Evolutionary conservation across 2,329 filamentous ascomycete genomes (phyloP), one percentile per base, ranked within the genome.

Genomic region (Cladosporium sphaerospermum): DNA sequence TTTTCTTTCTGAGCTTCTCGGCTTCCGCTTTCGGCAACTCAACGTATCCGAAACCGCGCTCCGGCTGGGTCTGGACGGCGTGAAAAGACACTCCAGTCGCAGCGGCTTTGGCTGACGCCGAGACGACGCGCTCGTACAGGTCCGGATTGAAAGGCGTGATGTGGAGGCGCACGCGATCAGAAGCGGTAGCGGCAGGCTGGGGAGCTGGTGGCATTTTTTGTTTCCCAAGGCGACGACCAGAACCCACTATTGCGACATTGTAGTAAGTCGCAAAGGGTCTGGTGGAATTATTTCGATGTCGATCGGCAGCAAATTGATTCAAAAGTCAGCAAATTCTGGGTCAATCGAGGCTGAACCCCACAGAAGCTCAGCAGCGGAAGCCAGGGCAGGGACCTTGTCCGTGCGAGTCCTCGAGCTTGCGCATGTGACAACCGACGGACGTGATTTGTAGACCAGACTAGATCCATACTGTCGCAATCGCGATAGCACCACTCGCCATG

Each of bases 21-120:
- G 92, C 93, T 59, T 95, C 90, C 71, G 82, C 81, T 3, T 69
- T 72, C 0, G 91, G 91, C 36, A 99, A 73, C 44, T 95, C 90
- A 55, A 97, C 77, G 72, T 88, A 99, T 53, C 92, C 93, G 82
- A 89, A 99, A 50, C 82, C 85, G 67, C 83, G 86, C 60, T 99
- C 93, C 11, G 92, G 92, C 58, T 95, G 96, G 0, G 91, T 91
- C 65, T 89, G 81, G 60, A 96, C 73, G 4, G 77, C 76, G 71
- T 97, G 92, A 72, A 86, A 96, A n/a, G 91, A 96, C 49, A 96
- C 81, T 66, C 90, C 88, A 56, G 83, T 82, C 16, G 88, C 89
- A 43, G 75, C 75, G 11, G 82, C 76, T 34, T 83, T 80, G 11
- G 88, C 66, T 1, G 85, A 79, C 1, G 84, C 76, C 18, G 88